These are phyloP conservation scores for Exophiala viscosa DNA, from an alignment of 2,329 filamentous ascomycete genomes.

Conservation along the genomic window DNA sequence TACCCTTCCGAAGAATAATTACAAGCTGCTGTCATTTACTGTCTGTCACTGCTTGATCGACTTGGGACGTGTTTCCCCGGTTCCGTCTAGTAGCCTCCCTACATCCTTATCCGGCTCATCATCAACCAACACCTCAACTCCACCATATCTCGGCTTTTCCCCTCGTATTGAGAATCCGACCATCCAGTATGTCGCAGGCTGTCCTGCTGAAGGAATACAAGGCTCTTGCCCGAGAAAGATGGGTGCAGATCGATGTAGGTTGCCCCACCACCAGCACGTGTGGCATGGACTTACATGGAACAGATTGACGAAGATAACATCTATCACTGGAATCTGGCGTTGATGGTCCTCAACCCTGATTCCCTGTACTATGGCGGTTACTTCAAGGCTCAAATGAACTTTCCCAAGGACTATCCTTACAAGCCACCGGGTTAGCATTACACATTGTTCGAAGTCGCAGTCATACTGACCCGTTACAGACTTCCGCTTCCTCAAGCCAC, in stretches of 20 bases:
- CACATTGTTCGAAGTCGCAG: not conserved
- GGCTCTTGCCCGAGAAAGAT: conserved; percentile 79
- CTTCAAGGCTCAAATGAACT: conserved; percentile 84
- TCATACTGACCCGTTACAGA: conserved; percentile 40
- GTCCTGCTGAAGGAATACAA: conserved; percentile 88
- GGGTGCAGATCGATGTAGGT: conserved; percentile 81
- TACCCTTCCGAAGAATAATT: too few species aligned
- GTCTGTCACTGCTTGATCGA: too few species aligned
- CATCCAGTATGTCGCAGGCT: conserved; percentile 59
- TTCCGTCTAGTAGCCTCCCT: too few species aligned
- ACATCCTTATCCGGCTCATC: too few species aligned
- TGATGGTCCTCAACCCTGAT: conserved; percentile 90
- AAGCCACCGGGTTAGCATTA: conserved; percentile 62
- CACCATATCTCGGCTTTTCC: not conserved
- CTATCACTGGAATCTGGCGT: conserved; percentile 78
- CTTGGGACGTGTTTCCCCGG: too few species aligned
- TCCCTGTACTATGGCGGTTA: conserved; percentile 91
- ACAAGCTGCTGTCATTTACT: too few species aligned
- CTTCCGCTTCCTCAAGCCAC: conserved; percentile 76
- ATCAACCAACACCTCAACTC: not conserved
- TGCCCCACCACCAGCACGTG: conserved; percentile 1
- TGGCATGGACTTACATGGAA: conserved; percentile 15
- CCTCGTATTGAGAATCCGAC: not conserved
- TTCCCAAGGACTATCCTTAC: conserved; percentile 85
- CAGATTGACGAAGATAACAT: conserved; percentile 78